Evolutionary conservation across 257 asterid genomes (phyloP), one percentile per base, ranked within the genome.

Genomic region (Plantago major): DNA sequence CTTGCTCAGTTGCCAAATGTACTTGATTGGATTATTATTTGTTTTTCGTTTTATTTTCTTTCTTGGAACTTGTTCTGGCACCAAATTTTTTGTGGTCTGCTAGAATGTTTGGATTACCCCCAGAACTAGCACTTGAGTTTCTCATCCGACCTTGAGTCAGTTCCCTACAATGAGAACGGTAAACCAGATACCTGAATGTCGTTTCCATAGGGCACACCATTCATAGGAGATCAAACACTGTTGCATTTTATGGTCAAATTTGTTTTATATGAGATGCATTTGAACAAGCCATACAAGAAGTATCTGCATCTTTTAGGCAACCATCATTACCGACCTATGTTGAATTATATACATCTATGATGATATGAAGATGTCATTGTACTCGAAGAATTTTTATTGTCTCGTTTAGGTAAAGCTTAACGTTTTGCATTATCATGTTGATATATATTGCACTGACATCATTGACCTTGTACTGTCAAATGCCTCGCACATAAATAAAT

Each of bases 191-290:
- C 12, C 30, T 50, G 52, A n/a, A 12, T 38, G 17, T 17, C 7
- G 4, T 50, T 42, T 33, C 30, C 22, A 12, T 2, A 13, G 19
- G 13, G 33, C 46, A 37, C 15, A 16, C 15, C 60, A 40, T 17
- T 15, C 1, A 37, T 58, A 10, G 64, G 7, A 44, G 44, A 26
- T 18, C 52, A 44, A 43, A 17, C 45, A 55, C 15, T 55, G n/a
- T n/a, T 38, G 50, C 19, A 30, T 14, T 14, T 46, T 16, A 40
- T 58, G 11, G 22, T 37, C 22, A 17, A 11, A 5, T 46, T 2
- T 66, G 46, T 37, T 66, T 16, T 16, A 46, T 14, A 37, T 22
- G 26, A 56, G 38, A 11, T 33, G 37, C 17, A 43, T 56, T 57
- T 12, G 51, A 30, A 46, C 44, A 22, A 9, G 6, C 8, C 52